These are phyloP conservation scores for Geotrichum carabidarum DNA, from an alignment of 1,139 yeast genomes.

Conservation along the genomic window DNA sequence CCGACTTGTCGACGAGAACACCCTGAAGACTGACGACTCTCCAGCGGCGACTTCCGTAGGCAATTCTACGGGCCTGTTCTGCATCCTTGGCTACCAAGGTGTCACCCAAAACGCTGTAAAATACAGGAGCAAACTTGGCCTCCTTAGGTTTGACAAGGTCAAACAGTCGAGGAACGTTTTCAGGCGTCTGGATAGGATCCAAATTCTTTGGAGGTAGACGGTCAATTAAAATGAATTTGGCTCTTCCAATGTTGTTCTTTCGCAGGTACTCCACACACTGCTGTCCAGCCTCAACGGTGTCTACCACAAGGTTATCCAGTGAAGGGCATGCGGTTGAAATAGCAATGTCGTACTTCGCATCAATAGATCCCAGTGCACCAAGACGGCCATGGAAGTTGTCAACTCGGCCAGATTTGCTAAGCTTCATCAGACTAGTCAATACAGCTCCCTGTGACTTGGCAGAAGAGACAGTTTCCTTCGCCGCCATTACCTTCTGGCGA, in stretches of 20 bases:
- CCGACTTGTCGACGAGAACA: conserved; percentile 86
- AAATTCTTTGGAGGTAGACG: conserved; percentile 64
- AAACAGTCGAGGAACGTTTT: conserved; percentile 71
- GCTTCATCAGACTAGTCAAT: conserved; percentile 58
- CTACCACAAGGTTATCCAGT: conserved; percentile 89
- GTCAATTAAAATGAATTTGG: conserved; percentile 75
- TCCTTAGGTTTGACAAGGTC: conserved; percentile 72
- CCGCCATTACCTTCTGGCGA: conserved; percentile 63
- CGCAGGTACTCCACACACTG: conserved; percentile 83
- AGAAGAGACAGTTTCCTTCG: conserved; percentile 52
- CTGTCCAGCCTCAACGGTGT: conserved; percentile 89
- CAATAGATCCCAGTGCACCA: conserved; percentile 87
- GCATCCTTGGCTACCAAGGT: conserved; percentile 81
- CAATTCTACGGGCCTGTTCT: conserved; percentile 78
- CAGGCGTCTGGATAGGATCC: conserved; percentile 65
- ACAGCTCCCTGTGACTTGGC: conserved; percentile 70
- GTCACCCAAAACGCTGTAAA: conserved; percentile 78
- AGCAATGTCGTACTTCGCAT: conserved; percentile 83
- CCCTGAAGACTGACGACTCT: conserved; percentile 94
- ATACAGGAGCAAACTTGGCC: conserved; percentile 73
- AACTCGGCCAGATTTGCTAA: conserved; percentile 78
- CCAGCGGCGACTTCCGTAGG: conserved; percentile 75
- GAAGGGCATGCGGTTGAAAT: conserved; percentile 93
- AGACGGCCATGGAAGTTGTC: conserved; percentile 83
- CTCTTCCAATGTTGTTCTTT: conserved; percentile 80